A percentile compares a stretch with the other conserved stretches of the same genome.
phyloP scores from a whole-genome alignment of 169 alveolate genomes.

The Plasmodium cynomolgi region DNA sequence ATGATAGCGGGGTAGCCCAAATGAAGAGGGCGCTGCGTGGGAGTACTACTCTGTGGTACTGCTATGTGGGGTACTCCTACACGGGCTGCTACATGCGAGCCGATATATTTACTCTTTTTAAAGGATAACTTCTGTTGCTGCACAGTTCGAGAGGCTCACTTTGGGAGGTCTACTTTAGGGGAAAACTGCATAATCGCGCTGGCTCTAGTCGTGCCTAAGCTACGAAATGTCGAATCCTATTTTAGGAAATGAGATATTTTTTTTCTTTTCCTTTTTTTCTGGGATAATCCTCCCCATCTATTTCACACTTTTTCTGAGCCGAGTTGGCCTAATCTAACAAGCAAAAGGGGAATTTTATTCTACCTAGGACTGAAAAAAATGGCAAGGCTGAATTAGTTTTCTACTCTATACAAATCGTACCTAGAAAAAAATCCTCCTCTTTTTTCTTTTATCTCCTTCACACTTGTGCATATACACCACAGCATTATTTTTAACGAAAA shows the following conservation, averaged over 20 bases:
- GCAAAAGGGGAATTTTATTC: no score
- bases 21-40: not conserved
- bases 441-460: not conserved
- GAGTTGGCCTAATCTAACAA: not conserved
- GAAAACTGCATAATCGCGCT: not conserved
- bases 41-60: not conserved
- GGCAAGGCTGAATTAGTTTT: not conserved
- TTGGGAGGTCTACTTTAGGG: not conserved
- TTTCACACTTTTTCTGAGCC: not conserved
- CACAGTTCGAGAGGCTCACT: not conserved
- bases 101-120: not conserved
- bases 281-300: not conserved
- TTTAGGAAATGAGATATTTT: not conserved
- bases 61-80: not conserved
- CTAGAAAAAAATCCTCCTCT: not conserved
- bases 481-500: not conserved
- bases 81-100: not conserved
- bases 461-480: not conserved
- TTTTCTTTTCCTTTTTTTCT: not conserved
- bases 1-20: not conserved
- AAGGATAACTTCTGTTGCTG: not conserved
- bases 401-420: not conserved
- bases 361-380: not conserved
- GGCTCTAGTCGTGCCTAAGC: not conserved
- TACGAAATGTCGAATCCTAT: not conserved